Base-by-base conservation (phyloP, 2,329 filamentous ascomycete genomes). In the Anthostomella pinea region DNA sequence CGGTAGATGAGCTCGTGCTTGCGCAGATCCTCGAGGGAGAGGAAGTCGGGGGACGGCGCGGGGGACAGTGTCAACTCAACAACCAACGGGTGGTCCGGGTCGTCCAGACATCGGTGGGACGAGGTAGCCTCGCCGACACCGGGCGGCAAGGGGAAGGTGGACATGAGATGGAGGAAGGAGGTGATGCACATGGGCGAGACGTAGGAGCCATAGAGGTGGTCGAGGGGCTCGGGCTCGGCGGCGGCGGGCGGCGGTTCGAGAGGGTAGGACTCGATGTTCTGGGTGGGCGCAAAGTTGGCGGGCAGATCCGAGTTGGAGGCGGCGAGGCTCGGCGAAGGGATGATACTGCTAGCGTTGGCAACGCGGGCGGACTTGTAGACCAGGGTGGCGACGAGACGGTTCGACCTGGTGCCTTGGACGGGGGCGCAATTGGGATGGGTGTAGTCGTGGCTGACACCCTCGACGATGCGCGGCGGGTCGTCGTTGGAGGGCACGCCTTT, bases 1-100 rank as follows among this genome's bases (percentile, higher is more conserved):
- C 81, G 76, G 68, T 86, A 88, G 41, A 95, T 81, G 41, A 81
- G 78, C 65, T 91, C 86, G 60, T 94, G 83, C 56, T 85, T 85
- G 46, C 86, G 77, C 51, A 94, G 67, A 49, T 89, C 85, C 3
- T 73, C 67, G 13, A 91, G 55, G 54, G 79, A 68, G 53, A 86
- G 63, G 63, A 85, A 87, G 52, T 79, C 73, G 2, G 72, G 67
- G 8, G 74, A 70, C 1, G 79, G 79, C 0, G 74, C 72, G 0
- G 82, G 77, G 2, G 76, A 73, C 34, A 87, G 69, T 0, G 74
- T 75, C 31, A 85, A 63, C 62, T 87, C 83, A 35, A 85, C 81
- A 11, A 87, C 77, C 16, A 70, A 68, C 2, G 82, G 81, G 37
- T 75, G 71, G 25, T 70, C 68, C 23, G 69, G 69, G 41, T 67